Conservation (phyloP, 495 filamentous ascomycete genomes). For the Neurospora tetraspora region DNA sequence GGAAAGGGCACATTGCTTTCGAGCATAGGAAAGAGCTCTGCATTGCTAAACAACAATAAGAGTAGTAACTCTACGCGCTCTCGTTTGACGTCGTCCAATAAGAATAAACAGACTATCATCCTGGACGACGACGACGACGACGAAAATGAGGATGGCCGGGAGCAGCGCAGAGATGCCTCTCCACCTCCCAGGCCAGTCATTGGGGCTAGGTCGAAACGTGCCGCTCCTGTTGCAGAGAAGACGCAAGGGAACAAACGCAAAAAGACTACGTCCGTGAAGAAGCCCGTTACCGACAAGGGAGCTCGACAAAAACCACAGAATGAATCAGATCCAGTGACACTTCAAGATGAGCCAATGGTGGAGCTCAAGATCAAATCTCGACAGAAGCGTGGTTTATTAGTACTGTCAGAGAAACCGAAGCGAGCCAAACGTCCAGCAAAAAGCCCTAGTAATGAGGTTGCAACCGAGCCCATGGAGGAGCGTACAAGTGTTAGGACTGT, state of each 20-base stretch:
- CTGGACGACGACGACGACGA: conserved; percentile 10
- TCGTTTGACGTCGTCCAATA: background rate
- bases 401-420: conserved; percentile 21
- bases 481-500: background rate
- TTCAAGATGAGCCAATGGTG: conserved; percentile 21
- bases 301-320: background rate
- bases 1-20: background rate
- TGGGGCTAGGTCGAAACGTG: background rate
- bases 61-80: background rate
- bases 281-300: background rate
- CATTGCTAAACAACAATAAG: background rate
- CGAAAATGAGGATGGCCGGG: too few species aligned
- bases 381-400: conserved; percentile 32
- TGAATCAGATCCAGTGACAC: background rate
- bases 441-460: background rate
- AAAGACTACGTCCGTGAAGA: background rate
- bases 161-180: background rate
- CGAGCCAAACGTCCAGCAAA: background rate
- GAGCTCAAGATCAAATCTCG: conserved; percentile 31
- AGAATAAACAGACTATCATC: conserved; percentile 2
- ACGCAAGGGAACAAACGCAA: background rate
- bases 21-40: background rate
- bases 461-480: background rate
- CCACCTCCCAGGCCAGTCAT: background rate
- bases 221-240: background rate